Evolutionary conservation across 805 yeast species (phyloP), one percentile per base, ranked within the genome.

Genomic region (Kazachstania viticola): DNA sequence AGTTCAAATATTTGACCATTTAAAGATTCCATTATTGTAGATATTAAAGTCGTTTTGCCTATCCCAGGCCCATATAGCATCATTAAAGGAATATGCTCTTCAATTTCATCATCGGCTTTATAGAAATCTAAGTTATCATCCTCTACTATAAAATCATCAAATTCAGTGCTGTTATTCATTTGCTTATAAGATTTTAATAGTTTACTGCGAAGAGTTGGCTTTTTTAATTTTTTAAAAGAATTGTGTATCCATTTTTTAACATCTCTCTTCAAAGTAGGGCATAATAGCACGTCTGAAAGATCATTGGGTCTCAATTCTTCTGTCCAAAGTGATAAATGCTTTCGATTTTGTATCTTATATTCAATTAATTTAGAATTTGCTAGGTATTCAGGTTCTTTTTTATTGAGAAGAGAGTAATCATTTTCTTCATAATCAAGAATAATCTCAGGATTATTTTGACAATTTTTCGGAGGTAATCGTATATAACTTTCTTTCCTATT

Each of bases 1-100:
- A 87, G 64, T 50, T 88, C 97, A 50, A 80, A 78, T 3, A 87
- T 79, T 43, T 75, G 80, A 0, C 87, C 87, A 14, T 64, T 61
- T 8, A 76, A 41, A 28, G 72, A 74, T 8, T 69, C 60, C 48
- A 79, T 73, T 3, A 78, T 67, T 0, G 93, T 71, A 41, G 80
- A 71, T 0, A 88, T 64, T 0, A 85, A 56, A 0, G 84, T 65
- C 1, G 91, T 77, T 50, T 88, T 88, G 3, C 95, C 93, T 9
- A 72, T 63, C 0, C 94, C 94, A 0, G 64, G 49, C 0, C 98
- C 98, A 35, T 66, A 61, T 3, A 83, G 45, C 9, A 82, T 70
- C 49, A 79, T 54, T 3, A 80, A 48, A 0, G 91, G 88, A 1
- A 74, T 68, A 46, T 67, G 75, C 0, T 56, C 58, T 18, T 49